Conservation (phyloP, 495 filamentous ascomycete genomes). For the Friedmanniomyces simplex region DNA sequence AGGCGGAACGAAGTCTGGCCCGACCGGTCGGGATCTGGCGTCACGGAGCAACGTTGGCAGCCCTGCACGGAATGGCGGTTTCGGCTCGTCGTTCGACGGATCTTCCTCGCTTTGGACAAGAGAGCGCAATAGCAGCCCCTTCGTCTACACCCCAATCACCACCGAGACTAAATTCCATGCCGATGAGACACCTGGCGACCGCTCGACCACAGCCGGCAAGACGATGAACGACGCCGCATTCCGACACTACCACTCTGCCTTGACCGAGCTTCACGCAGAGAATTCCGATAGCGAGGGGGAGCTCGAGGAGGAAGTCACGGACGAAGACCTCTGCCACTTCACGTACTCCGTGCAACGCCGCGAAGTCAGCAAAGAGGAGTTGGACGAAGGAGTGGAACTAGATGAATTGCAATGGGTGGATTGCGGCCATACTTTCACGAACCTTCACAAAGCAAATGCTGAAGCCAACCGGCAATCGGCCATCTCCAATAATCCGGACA, state of each 20-base stretch:
- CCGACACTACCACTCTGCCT: neutral
- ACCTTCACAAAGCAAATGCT: neutral
- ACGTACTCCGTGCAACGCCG: slow-evolving; percentile 9
- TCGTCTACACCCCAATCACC: neutral
- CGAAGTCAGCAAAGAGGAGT: slow-evolving; percentile 1
- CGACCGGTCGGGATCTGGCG: too few relatives aligned
- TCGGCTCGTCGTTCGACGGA: neutral
- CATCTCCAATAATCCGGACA: neutral
- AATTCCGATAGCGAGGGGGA: neutral
- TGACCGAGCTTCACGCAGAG: neutral
- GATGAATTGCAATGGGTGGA: slow-evolving; percentile 1
- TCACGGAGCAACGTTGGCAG: too few relatives aligned
- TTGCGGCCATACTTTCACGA: neutral
- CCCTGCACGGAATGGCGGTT: neutral
- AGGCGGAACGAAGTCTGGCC: too few relatives aligned
- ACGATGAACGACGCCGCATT: neutral
- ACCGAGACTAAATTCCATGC: neutral
- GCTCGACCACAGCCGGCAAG: slow-evolving; percentile 7
- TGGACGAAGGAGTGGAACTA: slow-evolving; percentile 1
- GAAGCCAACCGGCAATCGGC: neutral
- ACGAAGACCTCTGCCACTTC: slow-evolving; percentile 3
- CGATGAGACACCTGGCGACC: neutral
- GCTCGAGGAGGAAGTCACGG: neutral
- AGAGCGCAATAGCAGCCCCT: neutral
- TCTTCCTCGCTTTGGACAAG: neutral